phyloP scores from a whole-genome alignment of 768 basidiomycete genomes.

The Lactarius pseudohatsudake region DNA sequence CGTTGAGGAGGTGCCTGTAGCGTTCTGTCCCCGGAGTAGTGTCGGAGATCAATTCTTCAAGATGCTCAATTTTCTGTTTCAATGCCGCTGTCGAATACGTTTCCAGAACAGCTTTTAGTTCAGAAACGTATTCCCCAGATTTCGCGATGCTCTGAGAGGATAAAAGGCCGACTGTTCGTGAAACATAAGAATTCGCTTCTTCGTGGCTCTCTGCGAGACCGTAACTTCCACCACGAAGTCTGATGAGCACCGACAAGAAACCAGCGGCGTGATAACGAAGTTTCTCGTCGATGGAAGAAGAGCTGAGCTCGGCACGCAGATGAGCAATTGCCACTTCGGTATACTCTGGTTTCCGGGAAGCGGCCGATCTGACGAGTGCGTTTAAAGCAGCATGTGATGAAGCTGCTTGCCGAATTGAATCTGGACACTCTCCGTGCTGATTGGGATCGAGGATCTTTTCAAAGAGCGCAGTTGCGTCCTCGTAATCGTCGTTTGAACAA shows the following conservation, averaged over 20 bases:
- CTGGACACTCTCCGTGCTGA: background rate
- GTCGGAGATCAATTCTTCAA: background rate
- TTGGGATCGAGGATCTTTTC: background rate
- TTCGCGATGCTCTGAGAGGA: background rate
- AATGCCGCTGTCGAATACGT: background rate
- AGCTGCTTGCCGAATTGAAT: background rate
- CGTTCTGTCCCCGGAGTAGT: too few relatives aligned
- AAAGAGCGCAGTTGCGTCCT: constrained; percentile 3
- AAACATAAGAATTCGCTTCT: background rate
- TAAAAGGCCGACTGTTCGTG: background rate
- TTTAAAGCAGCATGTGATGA: background rate
- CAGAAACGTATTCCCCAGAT: too few relatives aligned
- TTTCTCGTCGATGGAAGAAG: background rate
- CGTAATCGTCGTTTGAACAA: constrained; percentile 8
- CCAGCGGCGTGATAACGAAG: background rate
- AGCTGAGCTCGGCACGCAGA: background rate
- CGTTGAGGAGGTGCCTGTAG: background rate
- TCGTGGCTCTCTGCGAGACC: background rate
- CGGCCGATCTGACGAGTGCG: background rate
- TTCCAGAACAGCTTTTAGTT: background rate
- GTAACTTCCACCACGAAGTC: background rate
- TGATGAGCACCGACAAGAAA: too few relatives aligned
- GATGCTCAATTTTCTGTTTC: constrained; percentile 7
- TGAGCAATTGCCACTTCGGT: constrained; percentile 4
- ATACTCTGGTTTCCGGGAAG: background rate